Evolutionary conservation across 306 rosid species (phyloP).

Genomic region (Albizia julibrissin): DNA sequence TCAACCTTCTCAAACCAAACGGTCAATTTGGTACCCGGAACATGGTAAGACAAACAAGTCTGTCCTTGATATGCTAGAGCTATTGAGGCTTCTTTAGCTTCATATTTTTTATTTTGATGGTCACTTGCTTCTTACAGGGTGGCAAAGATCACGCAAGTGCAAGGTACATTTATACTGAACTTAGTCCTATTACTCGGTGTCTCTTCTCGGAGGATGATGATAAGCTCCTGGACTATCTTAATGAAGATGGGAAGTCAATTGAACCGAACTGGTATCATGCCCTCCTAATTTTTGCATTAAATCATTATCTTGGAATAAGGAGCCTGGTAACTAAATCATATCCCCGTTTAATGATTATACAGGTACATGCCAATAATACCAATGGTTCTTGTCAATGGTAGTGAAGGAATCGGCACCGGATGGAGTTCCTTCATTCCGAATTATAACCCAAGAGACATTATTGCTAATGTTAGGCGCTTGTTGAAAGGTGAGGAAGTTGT

Average conservation of each 20-base stretch:
- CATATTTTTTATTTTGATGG: background rate
- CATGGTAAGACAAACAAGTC: constrained; percentile 48
- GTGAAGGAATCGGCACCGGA: constrained; percentile 94
- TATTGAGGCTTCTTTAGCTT: background rate
- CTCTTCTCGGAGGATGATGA: constrained; percentile 86
- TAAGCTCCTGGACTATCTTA: constrained; percentile 81
- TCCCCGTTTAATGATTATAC: background rate
- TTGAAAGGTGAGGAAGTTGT: constrained; percentile 54
- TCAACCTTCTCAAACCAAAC: constrained; percentile 82
- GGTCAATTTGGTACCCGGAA: constrained; percentile 98
- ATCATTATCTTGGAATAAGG: background rate
- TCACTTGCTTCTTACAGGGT: constrained; percentile 51
- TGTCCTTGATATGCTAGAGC: background rate
- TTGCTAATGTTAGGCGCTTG: constrained; percentile 72
- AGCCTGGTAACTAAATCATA: background rate
- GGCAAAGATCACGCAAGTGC: constrained; percentile 95
- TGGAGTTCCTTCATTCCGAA: constrained; percentile 95
- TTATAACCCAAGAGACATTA: constrained; percentile 88
- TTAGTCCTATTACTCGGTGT: constrained; percentile 63
- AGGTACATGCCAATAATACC: constrained; percentile 94
- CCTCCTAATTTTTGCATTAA: background rate
- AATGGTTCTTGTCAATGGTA: constrained; percentile 87
- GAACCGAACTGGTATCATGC: constrained; percentile 79
- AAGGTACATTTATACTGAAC: constrained; percentile 72
- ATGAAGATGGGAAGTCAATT: constrained; percentile 85